Percentiles rank a stretch among this genome's conserved stretches.
phyloP scores from a whole-genome alignment of 495 filamentous ascomycete genomes.

The Lophiotrema nucula region DNA sequence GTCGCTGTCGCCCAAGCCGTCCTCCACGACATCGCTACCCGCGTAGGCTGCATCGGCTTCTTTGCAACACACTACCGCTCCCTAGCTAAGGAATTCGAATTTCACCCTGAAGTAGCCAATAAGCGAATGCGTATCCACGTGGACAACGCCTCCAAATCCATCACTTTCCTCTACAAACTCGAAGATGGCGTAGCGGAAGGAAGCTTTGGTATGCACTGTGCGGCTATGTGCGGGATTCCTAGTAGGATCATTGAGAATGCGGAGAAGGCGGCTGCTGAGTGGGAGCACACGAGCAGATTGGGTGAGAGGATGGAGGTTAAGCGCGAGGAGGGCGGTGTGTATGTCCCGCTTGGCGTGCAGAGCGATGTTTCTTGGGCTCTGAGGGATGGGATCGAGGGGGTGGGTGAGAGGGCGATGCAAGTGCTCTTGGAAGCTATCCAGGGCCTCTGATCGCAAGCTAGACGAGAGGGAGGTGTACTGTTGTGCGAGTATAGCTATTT shows the following conservation, averaged over 20 bases:
- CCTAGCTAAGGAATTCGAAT: conserved; percentile 82
- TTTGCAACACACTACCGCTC: conserved; percentile 99
- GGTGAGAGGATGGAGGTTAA: conserved; percentile 84
- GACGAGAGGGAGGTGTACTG: conserved; percentile 31
- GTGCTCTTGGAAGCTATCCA: conserved; percentile 77
- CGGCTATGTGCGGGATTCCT: conserved; percentile 94
- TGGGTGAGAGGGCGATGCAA: conserved; percentile 52
- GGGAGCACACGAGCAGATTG: conserved; percentile 90
- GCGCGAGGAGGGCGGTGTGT: conserved; percentile 59
- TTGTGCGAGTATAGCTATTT: neutral
- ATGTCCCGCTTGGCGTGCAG: conserved; percentile 81
- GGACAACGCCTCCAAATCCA: conserved; percentile 73
- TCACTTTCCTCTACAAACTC: conserved; percentile 95
- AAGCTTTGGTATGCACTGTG: conserved; percentile 99
- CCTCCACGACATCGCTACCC: conserved; percentile 88
- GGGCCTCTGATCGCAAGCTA: conserved; percentile 55
- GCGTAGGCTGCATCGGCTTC: conserved; percentile 91
- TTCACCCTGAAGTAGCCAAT: conserved; percentile 81
- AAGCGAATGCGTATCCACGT: conserved; percentile 93
- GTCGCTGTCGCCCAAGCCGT: conserved; percentile 96
- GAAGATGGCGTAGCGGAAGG: conserved; percentile 95
- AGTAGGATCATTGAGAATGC: conserved; percentile 78
- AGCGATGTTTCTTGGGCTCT: conserved; percentile 89
- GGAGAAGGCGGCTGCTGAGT: conserved; percentile 85
- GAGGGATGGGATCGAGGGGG: conserved; percentile 48